These are phyloP conservation scores for Monosporascus cannonballus DNA, from an alignment of 2,329 filamentous ascomycete genomes.

Conservation along the genomic window DNA sequence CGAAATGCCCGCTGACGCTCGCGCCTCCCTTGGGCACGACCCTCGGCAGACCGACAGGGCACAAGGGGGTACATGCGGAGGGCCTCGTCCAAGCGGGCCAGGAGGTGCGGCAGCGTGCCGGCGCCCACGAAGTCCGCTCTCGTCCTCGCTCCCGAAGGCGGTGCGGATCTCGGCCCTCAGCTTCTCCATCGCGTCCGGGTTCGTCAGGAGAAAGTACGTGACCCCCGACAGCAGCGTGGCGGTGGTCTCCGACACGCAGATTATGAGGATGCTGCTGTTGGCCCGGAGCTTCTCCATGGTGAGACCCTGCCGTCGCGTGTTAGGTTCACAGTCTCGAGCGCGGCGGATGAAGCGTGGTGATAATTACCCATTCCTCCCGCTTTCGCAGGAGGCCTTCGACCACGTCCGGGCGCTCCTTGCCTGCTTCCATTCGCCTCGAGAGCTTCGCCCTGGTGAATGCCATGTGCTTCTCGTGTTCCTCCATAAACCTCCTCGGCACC, in stretches of 20 bases:
- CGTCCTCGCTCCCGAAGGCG: constrained; percentile 27
- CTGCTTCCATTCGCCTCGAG: neutral
- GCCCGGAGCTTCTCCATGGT: constrained; percentile 3
- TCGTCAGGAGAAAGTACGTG: constrained; percentile 32
- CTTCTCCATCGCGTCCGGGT: constrained; percentile 23
- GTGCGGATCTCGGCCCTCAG: constrained; percentile 32
- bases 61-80: constrained; percentile 33
- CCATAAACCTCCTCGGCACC: neutral
- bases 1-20: constrained; percentile 10
- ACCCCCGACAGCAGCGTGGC: constrained; percentile 35
- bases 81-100: constrained; percentile 34
- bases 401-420: neutral
- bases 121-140: constrained; percentile 30
- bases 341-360: neutral
- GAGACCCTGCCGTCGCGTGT: neutral
- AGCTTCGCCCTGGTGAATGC: neutral
- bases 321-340: neutral
- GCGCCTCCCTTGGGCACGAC: constrained; percentile 9
- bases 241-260: constrained; percentile 39
- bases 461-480: neutral
- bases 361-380: neutral
- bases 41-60: constrained; percentile 12
- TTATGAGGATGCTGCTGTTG: constrained; percentile 4
- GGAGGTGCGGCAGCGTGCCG: constrained; percentile 28
- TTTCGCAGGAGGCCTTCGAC: neutral